Evolutionary conservation across 2,329 filamentous ascomycete species (phyloP).

Genomic region (Sporothrix humicola): DNA sequence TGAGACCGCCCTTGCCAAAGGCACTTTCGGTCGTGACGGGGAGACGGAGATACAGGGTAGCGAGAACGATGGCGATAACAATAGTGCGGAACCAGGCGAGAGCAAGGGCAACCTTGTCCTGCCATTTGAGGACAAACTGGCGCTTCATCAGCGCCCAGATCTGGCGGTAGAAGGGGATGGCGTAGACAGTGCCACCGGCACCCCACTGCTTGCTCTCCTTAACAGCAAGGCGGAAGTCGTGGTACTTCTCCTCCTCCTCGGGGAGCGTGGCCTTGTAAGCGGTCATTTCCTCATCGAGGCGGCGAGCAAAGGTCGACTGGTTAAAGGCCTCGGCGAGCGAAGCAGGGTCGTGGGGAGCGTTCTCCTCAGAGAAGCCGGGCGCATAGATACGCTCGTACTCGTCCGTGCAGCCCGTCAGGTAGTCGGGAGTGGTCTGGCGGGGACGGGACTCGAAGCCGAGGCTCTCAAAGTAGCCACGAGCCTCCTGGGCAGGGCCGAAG

Average conservation of each 20-base stretch:
- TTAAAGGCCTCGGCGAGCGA: conserved; percentile 73
- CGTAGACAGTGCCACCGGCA: conserved; percentile 75
- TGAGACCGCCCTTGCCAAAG: conserved; percentile 79
- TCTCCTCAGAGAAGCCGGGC: conserved; percentile 65
- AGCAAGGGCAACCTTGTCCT: conserved; percentile 78
- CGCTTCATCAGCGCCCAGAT: conserved; percentile 83
- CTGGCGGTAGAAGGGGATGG: conserved; percentile 81
- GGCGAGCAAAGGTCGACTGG: conserved; percentile 63
- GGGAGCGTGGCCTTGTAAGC: conserved; percentile 69
- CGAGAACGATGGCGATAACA: conserved; percentile 77
- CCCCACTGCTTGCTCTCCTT: conserved; percentile 77
- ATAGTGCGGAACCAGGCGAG: conserved; percentile 73
- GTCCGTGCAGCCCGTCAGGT: conserved; percentile 81
- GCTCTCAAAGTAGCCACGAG: conserved; percentile 74
- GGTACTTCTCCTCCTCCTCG: conserved; percentile 68
- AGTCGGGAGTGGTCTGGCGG: conserved; percentile 80
- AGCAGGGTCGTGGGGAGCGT: conserved; percentile 72
- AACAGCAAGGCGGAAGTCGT: conserved; percentile 79
- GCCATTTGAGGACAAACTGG: conserved; percentile 84
- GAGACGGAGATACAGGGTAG: conserved; percentile 77
- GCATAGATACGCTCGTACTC: conserved; percentile 82
- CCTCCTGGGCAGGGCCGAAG: conserved; percentile 71
- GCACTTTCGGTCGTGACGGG: conserved; percentile 70
- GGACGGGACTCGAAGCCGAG: conserved; percentile 77
- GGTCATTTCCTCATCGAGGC: conserved; percentile 68